Evolutionary conservation across 768 basidiomycete species (phyloP).

Genomic region (Suillus luteus): DNA sequence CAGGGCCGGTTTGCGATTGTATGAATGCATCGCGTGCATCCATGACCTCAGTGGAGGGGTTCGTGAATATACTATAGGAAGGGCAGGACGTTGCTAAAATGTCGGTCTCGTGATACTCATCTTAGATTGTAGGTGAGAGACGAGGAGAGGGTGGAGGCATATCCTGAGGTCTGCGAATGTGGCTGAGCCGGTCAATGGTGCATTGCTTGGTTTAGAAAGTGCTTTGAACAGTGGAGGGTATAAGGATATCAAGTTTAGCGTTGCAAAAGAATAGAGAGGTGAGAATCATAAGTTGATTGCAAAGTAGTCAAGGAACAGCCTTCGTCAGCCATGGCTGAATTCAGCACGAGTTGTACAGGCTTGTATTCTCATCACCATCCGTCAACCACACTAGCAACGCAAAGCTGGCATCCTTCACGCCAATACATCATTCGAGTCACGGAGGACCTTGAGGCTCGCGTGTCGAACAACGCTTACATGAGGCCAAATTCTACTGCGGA

Average conservation of each 20-base stretch:
- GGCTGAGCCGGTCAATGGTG: constrained; percentile 72
- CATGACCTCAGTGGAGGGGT: constrained; percentile 37
- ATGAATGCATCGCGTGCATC: constrained; percentile 79
- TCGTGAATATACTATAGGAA: constrained; percentile 68
- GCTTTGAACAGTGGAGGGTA: constrained; percentile 27
- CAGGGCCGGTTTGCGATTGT: constrained; percentile 96
- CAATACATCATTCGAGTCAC: too few relatives aligned
- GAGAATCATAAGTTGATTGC: too few relatives aligned
- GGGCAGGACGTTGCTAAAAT: constrained; percentile 78
- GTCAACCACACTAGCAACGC: too few relatives aligned
- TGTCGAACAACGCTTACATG: too few relatives aligned
- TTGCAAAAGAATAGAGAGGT: constrained; percentile 88
- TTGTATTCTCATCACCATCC: too few relatives aligned
- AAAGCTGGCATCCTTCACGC: too few relatives aligned
- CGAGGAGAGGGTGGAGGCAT: constrained; percentile 80
- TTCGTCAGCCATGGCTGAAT: too few relatives aligned
- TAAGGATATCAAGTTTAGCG: constrained; percentile 58
- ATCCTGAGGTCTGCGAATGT: constrained; percentile 82
- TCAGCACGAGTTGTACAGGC: too few relatives aligned
- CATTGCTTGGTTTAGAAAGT: constrained; percentile 70
- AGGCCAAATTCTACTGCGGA: too few relatives aligned
- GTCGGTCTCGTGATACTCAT: constrained; percentile 87
- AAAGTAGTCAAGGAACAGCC: too few relatives aligned
- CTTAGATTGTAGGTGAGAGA: constrained; percentile 75
- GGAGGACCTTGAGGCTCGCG: too few relatives aligned